Conservation (phyloP, 495 filamentous ascomycete species). For the Bombardia bombarda region DNA sequence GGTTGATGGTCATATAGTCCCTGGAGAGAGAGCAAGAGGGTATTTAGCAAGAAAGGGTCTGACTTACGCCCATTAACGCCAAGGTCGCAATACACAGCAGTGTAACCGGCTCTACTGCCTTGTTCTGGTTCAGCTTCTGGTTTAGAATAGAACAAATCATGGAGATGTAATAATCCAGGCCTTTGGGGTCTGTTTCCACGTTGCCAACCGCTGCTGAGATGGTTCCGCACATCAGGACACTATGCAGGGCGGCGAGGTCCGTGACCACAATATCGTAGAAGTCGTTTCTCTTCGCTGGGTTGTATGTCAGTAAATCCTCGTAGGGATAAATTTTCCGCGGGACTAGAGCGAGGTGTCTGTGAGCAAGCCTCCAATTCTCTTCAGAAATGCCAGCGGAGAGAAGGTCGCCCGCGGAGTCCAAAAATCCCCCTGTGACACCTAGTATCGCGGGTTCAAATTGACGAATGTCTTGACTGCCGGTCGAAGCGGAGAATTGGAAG, state of each 20-base stretch:
- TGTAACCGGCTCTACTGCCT: conserved; percentile 10
- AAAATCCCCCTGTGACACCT: neutral
- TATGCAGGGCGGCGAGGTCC: conserved; percentile 16
- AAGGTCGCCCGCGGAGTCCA: neutral
- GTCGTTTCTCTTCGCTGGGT: conserved; percentile 12
- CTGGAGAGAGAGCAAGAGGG: neutral
- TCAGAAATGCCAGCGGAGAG: conserved; percentile 4
- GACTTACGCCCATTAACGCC: conserved; percentile 18
- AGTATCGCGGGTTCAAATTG: neutral
- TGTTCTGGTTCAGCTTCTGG: conserved; percentile 14
- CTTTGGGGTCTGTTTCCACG: conserved; percentile 7
- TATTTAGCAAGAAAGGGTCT: neutral
- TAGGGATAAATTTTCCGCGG: conserved; percentile 20
- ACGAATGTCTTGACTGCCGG: neutral
- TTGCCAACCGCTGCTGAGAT: conserved; percentile 10
- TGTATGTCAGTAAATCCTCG: conserved; percentile 23
- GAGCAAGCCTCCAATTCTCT: conserved; percentile 15
- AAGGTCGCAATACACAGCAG: conserved; percentile 20
- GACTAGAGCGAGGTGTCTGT: conserved; percentile 10
- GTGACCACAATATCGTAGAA: conserved; percentile 12
- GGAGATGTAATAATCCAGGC: conserved; percentile 20
- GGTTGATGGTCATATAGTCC: neutral
- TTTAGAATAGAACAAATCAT: conserved; percentile 23
- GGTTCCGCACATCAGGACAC: conserved; percentile 20
- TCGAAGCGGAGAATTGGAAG: neutral